phyloP scores from a whole-genome alignment of 2,329 filamentous ascomycete genomes.

The Calonectria leucothoes region DNA sequence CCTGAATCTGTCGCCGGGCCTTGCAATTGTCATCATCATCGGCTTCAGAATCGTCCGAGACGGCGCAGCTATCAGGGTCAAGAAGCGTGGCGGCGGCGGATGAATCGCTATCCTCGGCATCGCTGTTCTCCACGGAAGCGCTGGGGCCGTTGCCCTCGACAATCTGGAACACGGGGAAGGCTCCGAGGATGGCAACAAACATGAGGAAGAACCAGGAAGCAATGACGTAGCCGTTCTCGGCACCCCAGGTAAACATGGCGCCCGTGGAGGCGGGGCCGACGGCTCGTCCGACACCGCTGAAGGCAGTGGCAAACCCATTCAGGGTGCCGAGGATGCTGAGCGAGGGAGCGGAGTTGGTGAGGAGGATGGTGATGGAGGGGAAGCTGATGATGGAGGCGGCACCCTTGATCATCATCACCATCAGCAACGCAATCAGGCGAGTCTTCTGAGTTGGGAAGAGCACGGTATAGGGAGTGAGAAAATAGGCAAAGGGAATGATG shows the following conservation, averaged over 20 bases:
- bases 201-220: constrained; percentile 86
- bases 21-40: constrained; percentile 33
- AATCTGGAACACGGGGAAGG: constrained; percentile 79
- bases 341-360: constrained; percentile 87
- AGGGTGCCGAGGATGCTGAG: constrained; percentile 83
- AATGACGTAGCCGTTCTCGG: constrained; percentile 80
- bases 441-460: constrained; percentile 61
- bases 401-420: constrained; percentile 79
- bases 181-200: constrained; percentile 70
- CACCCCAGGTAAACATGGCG: constrained; percentile 78
- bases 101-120: constrained; percentile 39
- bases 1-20: constrained; percentile 5
- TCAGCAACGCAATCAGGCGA: constrained; percentile 73
- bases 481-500: constrained; percentile 79
- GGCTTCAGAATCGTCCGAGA: constrained; percentile 36
- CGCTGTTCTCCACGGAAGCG: constrained; percentile 46
- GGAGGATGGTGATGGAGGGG: constrained; percentile 87
- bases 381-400: constrained; percentile 86
- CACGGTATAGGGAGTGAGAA: constrained; percentile 84
- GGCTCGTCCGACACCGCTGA: constrained; percentile 84
- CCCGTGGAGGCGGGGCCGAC: constrained; percentile 82
- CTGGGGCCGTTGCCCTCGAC: constrained; percentile 78
- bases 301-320: constrained; percentile 89
- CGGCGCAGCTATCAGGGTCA: constrained; percentile 33
- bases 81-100: constrained; percentile 32